Percentiles rank a stretch among this genome's conserved stretches.
phyloP scores from a whole-genome alignment of 139 green algal genomes.

The Chlamydomonas asymmetrica region DNA sequence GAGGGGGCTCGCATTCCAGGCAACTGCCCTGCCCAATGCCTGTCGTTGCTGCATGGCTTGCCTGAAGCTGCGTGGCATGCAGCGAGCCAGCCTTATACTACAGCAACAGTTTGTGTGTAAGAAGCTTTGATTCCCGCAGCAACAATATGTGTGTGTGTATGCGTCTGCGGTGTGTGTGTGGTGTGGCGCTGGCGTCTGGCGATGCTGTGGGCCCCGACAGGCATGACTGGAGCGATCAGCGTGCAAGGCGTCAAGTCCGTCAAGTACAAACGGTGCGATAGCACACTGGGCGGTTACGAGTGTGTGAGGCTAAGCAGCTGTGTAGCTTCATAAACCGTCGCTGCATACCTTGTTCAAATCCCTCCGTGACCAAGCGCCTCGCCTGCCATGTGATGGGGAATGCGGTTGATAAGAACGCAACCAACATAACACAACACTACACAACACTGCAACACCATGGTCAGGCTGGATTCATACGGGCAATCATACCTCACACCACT shows the following conservation, averaged over 20 bases:
- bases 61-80: neutral
- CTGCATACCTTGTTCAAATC: constrained; percentile 5
- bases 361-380: neutral
- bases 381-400: no score
- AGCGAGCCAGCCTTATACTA: neutral
- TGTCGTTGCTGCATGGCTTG: neutral
- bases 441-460: no score
- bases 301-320: neutral
- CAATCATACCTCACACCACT: no score
- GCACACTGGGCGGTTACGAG: no score
- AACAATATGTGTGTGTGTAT: neutral
- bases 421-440: no score
- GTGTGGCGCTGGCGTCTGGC: neutral
- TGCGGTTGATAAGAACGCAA: no score
- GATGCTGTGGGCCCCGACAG: constrained; percentile 11
- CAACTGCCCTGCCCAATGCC: no score
- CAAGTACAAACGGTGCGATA: constrained; percentile 57
- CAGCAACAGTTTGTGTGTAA: neutral
- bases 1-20: no score
- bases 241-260: constrained; percentile 48
- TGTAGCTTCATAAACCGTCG: neutral
- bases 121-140: neutral
- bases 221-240: constrained; percentile 73
- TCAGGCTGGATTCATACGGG: no score
- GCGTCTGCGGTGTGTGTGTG: no score